Base-by-base conservation (phyloP, 192 early-diverging fungal species). In the Mycoemilia scoparia region DNA sequence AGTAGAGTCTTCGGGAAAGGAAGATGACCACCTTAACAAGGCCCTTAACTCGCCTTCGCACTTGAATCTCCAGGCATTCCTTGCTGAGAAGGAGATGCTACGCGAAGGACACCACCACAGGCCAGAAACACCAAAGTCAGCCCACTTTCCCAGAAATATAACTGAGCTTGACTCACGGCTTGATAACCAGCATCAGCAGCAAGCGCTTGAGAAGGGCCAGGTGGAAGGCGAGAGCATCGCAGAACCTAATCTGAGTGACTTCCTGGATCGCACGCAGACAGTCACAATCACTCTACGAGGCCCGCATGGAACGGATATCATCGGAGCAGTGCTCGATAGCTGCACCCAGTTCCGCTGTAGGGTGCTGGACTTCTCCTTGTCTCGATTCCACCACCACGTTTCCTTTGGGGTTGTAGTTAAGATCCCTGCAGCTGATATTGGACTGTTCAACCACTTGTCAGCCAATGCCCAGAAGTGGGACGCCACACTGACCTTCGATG, bases 331-430 rank as follows among this genome's bases (percentile, higher is more conserved):
- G 4, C 64, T 90, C 7, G 64, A 69, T 25, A 77, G 76, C 35
- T 56, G 83, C 8, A 75, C 80, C 19, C 69, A 62, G 32, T 70
- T 81, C 46, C 54, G 73, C 12, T 84, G 82, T 45, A 64, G 61
- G n/a, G 73, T 90, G 18, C 72, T 76, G 13, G 86, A 90, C 49
- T 87, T 90, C 45, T 79, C 77, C 39, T 64, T 90, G 10, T 83
- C 84, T 10, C 77, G 86, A 31, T 54, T 90, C 19, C 79, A 90
- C 60, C 86, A 90, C 56, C 78, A 87, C 45, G 86, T 90, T n/a
- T 87, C 86, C 1, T 90, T 90, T 64, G 84, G 82, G 14, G 82
- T 83, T n/a, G 60, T 85, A 12, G 74, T 87, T 18, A 67, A 70
- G 8, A 45, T 90, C 37, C 69, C 64, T 24, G 66, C 74, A 21